Base-by-base conservation (phyloP, 257 asterid species). In the Petunia secreta region DNA sequence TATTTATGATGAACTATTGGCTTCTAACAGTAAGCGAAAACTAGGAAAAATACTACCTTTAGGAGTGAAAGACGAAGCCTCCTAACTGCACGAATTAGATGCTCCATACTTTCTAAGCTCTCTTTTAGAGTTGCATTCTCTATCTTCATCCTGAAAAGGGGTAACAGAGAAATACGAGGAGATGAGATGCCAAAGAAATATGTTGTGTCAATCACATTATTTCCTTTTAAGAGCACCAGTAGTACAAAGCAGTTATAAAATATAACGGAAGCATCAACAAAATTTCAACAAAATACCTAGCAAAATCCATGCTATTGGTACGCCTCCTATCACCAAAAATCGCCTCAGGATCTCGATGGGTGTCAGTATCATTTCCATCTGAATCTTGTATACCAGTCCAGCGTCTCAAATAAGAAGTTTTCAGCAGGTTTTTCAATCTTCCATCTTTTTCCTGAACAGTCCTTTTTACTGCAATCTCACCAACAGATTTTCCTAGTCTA, bases 91-190 rank as follows among this genome's bases (percentile, higher is more conserved):
- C 93, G 84, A 60, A 90, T 94, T 79, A 95, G 91, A 85, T 93
- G 95, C 85, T 93, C 97, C 99, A 93, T 95, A 77, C 92, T 93
- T 77, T 88, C 98, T 79, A 96, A 86, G 89, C 97, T 94, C 91
- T 96, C 99, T 86, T 87, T 94, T 4, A 96, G 89, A n/a, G 97
- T 93, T 50, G 98, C 98, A 82, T 94, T 90, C 85, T 96, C 99
- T 54, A 96, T 90, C 87, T 86, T 92, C 95, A 96, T 89, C 91
- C 99, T 95, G 87, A 85, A 80, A 79, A 60, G 67, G 50, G n/a
- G 50, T 79, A 34, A 66, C 41, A 54, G n/a, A 54, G 64, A 65
- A 78, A 78, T 5, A 81, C 81, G 25, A 2, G 69, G 37, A 50
- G 53, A 37, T 57, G 67, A 25, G 75, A 64, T 41, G 10, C 6